Conservation (phyloP, 768 basidiomycete genomes). For the Baorangia bicolor region DNA sequence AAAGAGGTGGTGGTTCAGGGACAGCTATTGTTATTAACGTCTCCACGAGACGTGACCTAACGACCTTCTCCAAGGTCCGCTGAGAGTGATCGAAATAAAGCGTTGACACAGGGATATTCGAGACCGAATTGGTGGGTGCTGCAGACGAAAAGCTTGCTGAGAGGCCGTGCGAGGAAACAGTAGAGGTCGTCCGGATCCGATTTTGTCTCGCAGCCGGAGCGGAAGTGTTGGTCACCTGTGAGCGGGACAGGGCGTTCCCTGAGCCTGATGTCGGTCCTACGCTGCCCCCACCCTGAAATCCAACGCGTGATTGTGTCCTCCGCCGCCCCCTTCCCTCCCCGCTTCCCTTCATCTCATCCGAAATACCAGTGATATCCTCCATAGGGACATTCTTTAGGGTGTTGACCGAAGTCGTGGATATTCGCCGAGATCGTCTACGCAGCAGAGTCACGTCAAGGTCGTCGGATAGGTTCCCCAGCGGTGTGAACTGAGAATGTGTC, state of each 20-base stretch:
- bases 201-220: constrained; percentile 35
- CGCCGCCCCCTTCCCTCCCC: constrained; percentile 40
- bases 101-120: constrained; percentile 24
- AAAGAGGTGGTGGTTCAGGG: constrained; percentile 25
- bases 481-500: constrained; percentile 57
- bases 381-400: constrained; percentile 46
- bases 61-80: constrained; percentile 62
- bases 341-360: constrained; percentile 26
- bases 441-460: constrained; percentile 65
- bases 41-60: constrained; percentile 72
- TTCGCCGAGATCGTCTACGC: constrained; percentile 57
- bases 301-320: constrained; percentile 47
- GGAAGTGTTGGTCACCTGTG: constrained; percentile 18
- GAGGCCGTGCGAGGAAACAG: constrained; percentile 41
- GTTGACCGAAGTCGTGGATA: constrained; percentile 57
- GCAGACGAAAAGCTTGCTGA: constrained; percentile 11
- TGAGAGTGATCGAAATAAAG: constrained; percentile 65
- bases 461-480: constrained; percentile 60
- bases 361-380: constrained; percentile 40
- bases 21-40: constrained; percentile 67
- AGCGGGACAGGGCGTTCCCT: constrained; percentile 15
- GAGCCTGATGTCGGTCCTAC: constrained; percentile 6
- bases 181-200: constrained; percentile 52
- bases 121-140: neutral
- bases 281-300: constrained; percentile 32